Evolutionary conservation across 345 rosid species (phyloP), one percentile per base, ranked within the genome.

Genomic region (Rubroshorea leprosula): DNA sequence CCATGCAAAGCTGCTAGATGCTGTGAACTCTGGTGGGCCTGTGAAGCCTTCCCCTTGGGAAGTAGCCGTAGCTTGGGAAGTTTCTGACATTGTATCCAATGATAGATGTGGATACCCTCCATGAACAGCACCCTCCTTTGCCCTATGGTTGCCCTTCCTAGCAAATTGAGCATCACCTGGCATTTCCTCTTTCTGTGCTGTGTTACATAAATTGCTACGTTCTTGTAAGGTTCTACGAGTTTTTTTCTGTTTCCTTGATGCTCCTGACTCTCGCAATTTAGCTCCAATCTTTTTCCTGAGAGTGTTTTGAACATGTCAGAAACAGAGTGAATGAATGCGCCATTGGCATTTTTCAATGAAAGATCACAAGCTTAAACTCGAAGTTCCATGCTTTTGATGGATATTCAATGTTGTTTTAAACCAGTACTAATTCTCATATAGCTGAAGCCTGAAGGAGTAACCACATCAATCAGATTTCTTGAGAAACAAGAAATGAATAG

Each of bases 1-100:
- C 89, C 85, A 78, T 4, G 86, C 62, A 45, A 80, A 82, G 17
- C 83, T 78, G 20, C 76, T 76, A 2, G 88, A 71, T 49, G 69
- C 80, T 12, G 79, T 59, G 49, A 74, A 58, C 67, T 67, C 76
- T 18, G 73, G 63, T 49, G 74, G 74, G 6, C 62, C 81, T 51
- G 77, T 65, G 61, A 68, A 39, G 26, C 63, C 44, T 1, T 62
- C 68, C 48, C 75, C 78, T 29, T 64, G 78, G 29, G 81, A 72
- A 21, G 64, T 70, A 29, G 64, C 53, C 14, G 70, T 56, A 1
- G 23, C 54, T 61, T 63, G 69, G 6, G 80, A 68, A 16, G 57
- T 13, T 41, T 76, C 78, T 53, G 73, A 71, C 43, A 46, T 60
- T 26, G 66, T 61, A 61, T 81, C 84, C 6, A 48, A 49, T 0